phyloP scores from a whole-genome alignment of 768 basidiomycete species.

The Macrolepiota fuliginosa region DNA sequence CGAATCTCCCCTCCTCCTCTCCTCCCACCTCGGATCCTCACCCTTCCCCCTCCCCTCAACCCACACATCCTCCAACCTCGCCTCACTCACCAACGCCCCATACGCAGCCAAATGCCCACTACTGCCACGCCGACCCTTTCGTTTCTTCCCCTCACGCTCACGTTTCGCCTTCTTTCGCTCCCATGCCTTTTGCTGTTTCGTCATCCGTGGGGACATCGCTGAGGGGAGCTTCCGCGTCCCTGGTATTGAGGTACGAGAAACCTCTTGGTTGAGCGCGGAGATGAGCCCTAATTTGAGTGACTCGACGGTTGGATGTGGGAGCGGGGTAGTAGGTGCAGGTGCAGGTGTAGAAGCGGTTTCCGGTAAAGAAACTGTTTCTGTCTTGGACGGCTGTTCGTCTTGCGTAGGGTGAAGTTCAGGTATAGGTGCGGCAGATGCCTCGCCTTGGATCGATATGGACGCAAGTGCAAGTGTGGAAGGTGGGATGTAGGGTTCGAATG shows the following conservation, averaged over 20 bases:
- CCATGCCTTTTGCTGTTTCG: conserved; percentile 26
- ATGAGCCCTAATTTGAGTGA: conserved; percentile 9
- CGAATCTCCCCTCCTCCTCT: conserved; percentile 59
- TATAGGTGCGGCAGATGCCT: neutral
- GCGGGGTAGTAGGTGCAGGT: neutral
- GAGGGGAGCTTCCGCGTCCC: conserved; percentile 15
- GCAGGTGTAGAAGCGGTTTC: too few species aligned
- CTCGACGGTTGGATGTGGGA: neutral
- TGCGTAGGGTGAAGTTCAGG: neutral
- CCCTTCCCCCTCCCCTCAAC: conserved; percentile 25
- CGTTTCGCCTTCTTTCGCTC: conserved; percentile 17
- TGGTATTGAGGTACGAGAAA: neutral
- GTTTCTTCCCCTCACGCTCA: neutral
- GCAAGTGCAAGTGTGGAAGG: conserved; percentile 14
- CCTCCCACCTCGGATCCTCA: conserved; percentile 38
- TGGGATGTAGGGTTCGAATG: conserved; percentile 22
- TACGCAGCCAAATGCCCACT: conserved; percentile 41
- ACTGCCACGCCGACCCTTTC: neutral
- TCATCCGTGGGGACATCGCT: conserved; percentile 25
- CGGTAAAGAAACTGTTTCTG: neutral
- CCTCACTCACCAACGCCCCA: conserved; percentile 57
- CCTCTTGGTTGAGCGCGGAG: neutral
- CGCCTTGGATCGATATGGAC: conserved; percentile 9
- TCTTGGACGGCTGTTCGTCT: neutral
- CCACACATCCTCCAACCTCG: conserved; percentile 35